Percentiles rank a stretch among this genome's conserved stretches.
Evolutionary conservation across 2,329 filamentous ascomycete genomes (phyloP).

Genomic region (Diaporthe velutina): DNA sequence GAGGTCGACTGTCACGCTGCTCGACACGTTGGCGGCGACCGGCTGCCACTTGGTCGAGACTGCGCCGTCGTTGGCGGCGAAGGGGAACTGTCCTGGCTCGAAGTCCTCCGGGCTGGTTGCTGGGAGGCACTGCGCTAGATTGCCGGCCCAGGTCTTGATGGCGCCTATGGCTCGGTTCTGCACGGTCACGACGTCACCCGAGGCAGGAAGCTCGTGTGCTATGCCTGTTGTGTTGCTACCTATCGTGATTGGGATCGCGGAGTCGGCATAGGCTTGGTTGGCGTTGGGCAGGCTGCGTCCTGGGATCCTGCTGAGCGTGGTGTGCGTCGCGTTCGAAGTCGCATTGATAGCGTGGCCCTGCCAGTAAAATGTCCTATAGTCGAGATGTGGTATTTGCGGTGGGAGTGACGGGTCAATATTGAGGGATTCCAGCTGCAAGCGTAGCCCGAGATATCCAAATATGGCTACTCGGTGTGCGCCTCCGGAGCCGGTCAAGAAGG

Average conservation of each 20-base stretch:
- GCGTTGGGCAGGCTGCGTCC: slow-evolving; percentile 60
- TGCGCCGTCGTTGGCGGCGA: slow-evolving; percentile 48
- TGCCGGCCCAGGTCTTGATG: slow-evolving; percentile 66
- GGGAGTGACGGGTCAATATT: slow-evolving; percentile 37
- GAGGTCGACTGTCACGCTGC: slow-evolving; percentile 36
- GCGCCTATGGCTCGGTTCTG: slow-evolving; percentile 70
- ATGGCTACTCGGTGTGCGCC: slow-evolving; percentile 37
- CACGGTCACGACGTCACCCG: slow-evolving; percentile 63
- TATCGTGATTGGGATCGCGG: slow-evolving; percentile 70
- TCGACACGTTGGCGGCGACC: slow-evolving; percentile 31
- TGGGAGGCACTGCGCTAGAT: slow-evolving; percentile 75
- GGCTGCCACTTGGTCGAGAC: slow-evolving; percentile 40
- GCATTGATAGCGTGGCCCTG: slow-evolving; percentile 38
- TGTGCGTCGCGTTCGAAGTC: slow-evolving; percentile 47
- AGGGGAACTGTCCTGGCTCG: slow-evolving; percentile 76
- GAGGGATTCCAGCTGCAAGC: slow-evolving; percentile 34
- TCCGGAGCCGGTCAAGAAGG: slow-evolving; percentile 36
- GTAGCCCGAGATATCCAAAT: slow-evolving; percentile 37
- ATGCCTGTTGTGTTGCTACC: slow-evolving; percentile 56
- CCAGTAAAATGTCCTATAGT: slow-evolving; percentile 40
- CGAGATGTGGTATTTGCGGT: slow-evolving; percentile 30
- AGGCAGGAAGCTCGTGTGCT: slow-evolving; percentile 59
- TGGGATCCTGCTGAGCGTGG: slow-evolving; percentile 40
- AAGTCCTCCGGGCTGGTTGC: slow-evolving; percentile 61
- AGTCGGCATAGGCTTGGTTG: slow-evolving; percentile 64